A percentile compares a stretch with the other conserved stretches of the same genome.
phyloP scores from a whole-genome alignment of 495 filamentous ascomycete genomes.

The Apiosordaria backusii region DNA sequence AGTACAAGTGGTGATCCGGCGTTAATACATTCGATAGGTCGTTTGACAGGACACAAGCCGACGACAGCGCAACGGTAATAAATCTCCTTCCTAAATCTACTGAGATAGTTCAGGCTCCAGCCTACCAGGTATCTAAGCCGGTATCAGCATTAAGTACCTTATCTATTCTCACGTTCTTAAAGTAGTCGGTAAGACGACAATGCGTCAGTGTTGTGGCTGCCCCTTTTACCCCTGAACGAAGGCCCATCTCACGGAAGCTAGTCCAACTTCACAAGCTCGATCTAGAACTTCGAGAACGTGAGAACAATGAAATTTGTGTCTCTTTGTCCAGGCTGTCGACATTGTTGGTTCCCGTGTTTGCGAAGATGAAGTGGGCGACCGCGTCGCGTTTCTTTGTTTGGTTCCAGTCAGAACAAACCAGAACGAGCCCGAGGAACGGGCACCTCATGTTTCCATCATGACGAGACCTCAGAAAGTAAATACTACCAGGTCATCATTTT shows the following conservation, averaged over 20 bases:
- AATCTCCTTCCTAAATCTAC: no score
- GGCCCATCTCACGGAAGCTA: no score
- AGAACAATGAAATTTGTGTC: background rate
- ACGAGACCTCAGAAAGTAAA: background rate
- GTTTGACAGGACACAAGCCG: no score
- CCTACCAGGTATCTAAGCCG: no score
- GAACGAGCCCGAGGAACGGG: background rate
- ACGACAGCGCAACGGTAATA: no score
- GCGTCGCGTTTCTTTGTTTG: background rate
- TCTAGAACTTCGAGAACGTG: background rate
- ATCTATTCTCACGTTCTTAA: no score
- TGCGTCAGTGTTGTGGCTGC: background rate
- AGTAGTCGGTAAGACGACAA: background rate
- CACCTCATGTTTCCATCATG: background rate
- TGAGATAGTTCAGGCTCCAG: no score
- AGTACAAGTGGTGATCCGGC: no score
- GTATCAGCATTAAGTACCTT: no score
- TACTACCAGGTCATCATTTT: no score
- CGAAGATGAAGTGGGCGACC: background rate
- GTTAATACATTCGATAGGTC: no score
- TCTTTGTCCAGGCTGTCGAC: background rate
- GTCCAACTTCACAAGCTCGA: background rate
- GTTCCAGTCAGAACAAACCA: background rate
- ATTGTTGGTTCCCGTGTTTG: background rate
- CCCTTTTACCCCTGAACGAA: background rate